These are phyloP conservation scores for Rhipidocladum racemiflorum DNA, from an alignment of 176 grass and related monocot genomes.

Conservation along the genomic window DNA sequence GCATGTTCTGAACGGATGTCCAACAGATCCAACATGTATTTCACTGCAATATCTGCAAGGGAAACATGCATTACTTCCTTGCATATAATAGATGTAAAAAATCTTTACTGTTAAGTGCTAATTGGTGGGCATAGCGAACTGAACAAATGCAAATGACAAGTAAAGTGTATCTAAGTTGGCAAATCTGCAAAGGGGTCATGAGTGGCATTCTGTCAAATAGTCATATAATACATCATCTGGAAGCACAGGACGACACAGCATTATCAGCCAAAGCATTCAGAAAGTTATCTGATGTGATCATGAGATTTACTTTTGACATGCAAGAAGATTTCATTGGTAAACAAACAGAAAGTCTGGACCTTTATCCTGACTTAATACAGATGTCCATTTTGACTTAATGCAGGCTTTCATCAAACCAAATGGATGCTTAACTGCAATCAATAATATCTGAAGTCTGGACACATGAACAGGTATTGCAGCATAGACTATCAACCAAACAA, in stretches of 20 bases:
- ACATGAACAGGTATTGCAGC: neutral
- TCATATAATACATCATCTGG: neutral
- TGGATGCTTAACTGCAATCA: neutral
- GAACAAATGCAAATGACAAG: neutral
- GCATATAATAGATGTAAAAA: neutral
- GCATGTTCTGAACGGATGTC: constrained; percentile 84
- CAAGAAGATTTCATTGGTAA: neutral
- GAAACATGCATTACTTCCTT: constrained; percentile 4
- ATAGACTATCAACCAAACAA: neutral
- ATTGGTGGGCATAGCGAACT: neutral
- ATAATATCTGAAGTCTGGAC: neutral
- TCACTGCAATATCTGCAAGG: constrained; percentile 73
- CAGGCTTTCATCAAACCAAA: constrained; percentile 17
- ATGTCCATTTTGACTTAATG: neutral
- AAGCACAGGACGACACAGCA: neutral
- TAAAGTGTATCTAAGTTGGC: neutral
- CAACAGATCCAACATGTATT: constrained; percentile 75
- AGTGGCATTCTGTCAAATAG: neutral
- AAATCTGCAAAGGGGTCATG: neutral
- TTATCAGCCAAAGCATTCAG: neutral
- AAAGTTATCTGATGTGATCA: neutral
- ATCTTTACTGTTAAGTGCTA: neutral
- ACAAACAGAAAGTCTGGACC: neutral
- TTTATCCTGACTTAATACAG: neutral
- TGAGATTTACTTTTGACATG: constrained; percentile 2